Conservation (phyloP, 2,329 filamentous ascomycete species). For the Stachybotrys chartarum region DNA sequence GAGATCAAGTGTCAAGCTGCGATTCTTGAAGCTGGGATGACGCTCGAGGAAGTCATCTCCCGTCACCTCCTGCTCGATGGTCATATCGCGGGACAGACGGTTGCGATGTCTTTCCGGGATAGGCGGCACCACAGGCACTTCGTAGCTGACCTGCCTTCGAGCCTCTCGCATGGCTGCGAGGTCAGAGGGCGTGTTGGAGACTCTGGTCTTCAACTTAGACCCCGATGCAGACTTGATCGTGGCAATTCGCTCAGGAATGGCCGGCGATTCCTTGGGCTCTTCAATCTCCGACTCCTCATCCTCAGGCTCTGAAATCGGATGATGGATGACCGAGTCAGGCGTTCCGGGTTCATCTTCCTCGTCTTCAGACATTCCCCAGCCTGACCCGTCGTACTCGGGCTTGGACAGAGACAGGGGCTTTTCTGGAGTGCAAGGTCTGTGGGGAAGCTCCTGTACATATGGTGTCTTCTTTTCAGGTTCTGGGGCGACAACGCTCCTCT, state of each 20-base stretch:
- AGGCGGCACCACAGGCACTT: conserved; percentile 52
- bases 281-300: conserved; percentile 21
- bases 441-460: conserved; percentile 25
- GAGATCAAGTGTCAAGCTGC: conserved; percentile 75
- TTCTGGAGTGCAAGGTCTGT: conserved; percentile 43
- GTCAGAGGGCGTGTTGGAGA: conserved; percentile 82
- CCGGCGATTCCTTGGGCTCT: conserved; percentile 45
- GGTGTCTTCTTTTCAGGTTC: conserved; percentile 9
- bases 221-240: conserved; percentile 79
- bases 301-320: conserved; percentile 45
- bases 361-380: conserved; percentile 49
- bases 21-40: conserved; percentile 69
- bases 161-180: conserved; percentile 77
- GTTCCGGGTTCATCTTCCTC: conserved; percentile 56
- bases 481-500: conserved; percentile 8
- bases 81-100: conserved; percentile 43
- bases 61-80: conserved; percentile 26
- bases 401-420: conserved; percentile 45
- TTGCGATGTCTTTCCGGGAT: conserved; percentile 56
- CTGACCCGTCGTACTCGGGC: conserved; percentile 56
- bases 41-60: conserved; percentile 45
- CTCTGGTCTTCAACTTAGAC: conserved; percentile 79
- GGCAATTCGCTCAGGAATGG: conserved; percentile 73
- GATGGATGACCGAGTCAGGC: conserved; percentile 85
- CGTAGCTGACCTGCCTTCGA: conserved; percentile 76